phyloP scores from a whole-genome alignment of 805 yeast species.

The Candida silvicultrix region DNA sequence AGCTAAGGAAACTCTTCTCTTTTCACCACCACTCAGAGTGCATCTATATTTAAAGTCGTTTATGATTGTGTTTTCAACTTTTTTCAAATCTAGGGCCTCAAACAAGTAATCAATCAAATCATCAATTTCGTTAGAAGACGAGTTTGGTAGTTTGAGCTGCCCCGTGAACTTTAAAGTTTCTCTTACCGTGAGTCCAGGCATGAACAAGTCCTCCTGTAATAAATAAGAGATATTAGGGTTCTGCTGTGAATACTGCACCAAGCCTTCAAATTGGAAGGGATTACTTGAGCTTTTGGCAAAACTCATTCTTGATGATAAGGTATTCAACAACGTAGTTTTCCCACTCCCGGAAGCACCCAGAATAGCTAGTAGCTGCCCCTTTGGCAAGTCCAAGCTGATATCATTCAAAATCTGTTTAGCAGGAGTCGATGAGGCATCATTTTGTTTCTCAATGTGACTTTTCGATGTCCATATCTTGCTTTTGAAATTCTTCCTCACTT shows the following conservation, averaged over 20 bases:
- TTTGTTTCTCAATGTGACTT: background rate
- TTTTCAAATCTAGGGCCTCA: conserved; percentile 57
- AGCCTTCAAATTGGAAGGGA: conserved; percentile 34
- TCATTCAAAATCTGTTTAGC: conserved; percentile 29
- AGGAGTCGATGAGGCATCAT: conserved; percentile 6
- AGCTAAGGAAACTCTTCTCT: conserved; percentile 71
- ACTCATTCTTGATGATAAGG: conserved; percentile 45
- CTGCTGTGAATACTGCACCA: conserved; percentile 17
- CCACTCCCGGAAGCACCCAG: conserved; percentile 91
- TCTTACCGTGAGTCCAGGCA: conserved; percentile 64
- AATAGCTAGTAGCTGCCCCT: conserved; percentile 68
- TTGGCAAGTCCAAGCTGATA: conserved; percentile 50
- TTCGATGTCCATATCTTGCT: background rate
- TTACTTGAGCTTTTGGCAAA: conserved; percentile 31
- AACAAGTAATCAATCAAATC: background rate
- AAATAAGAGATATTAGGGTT: conserved; percentile 47
- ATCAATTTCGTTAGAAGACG: conserved; percentile 23
- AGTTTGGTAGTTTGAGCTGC: conserved; percentile 55
- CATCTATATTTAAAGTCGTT: conserved; percentile 42
- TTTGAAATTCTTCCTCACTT: too few relatives aligned
- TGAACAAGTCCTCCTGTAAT: conserved; percentile 68
- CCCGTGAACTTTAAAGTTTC: conserved; percentile 76
- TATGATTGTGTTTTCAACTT: conserved; percentile 57
- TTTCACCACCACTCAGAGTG: conserved; percentile 83
- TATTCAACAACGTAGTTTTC: conserved; percentile 73